Percentiles rank a stretch among this genome's conserved stretches.
Evolutionary conservation across 495 filamentous ascomycete genomes (phyloP).

Genomic region (Podospora appendiculata): DNA sequence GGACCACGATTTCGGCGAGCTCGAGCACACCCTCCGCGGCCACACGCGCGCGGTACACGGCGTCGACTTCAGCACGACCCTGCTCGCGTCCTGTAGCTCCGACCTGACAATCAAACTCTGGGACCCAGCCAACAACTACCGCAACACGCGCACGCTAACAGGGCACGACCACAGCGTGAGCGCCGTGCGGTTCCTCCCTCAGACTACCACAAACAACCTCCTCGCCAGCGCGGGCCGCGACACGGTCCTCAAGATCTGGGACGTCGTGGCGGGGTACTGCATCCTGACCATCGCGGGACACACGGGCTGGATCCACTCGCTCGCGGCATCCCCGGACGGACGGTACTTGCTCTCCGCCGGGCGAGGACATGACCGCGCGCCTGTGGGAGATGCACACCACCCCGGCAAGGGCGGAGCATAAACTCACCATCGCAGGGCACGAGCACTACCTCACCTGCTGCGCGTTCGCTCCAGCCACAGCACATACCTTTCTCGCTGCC

Average conservation of each 20-base stretch:
- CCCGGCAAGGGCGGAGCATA: constrained; percentile 54
- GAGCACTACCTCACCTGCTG: constrained; percentile 89
- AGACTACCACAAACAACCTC: constrained; percentile 62
- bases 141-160: constrained; percentile 85
- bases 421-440: constrained; percentile 77
- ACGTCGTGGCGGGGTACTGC: constrained; percentile 87
- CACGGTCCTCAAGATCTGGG: constrained; percentile 81
- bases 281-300: constrained; percentile 77
- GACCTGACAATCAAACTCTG: constrained; percentile 94
- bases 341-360: constrained; percentile 72
- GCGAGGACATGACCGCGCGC: constrained; percentile 71
- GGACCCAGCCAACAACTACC: constrained; percentile 91
- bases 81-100: constrained; percentile 83
- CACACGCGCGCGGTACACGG: constrained; percentile 87
- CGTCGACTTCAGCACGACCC: constrained; percentile 86
- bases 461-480: constrained; percentile 72
- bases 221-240: constrained; percentile 77
- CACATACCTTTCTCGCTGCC: constrained; percentile 68
- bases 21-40: constrained; percentile 86
- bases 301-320: constrained; percentile 80
- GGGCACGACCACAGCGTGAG: constrained; percentile 92
- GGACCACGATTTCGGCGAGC: constrained; percentile 97
- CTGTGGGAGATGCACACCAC: constrained; percentile 63
- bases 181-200: constrained; percentile 80
- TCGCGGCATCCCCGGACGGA: constrained; percentile 75